A percentile compares a stretch with the other conserved stretches of the same genome.
These are phyloP conservation scores for Fusarium papillatum DNA, from an alignment of 2,329 filamentous ascomycete species.

Conservation along the genomic window DNA sequence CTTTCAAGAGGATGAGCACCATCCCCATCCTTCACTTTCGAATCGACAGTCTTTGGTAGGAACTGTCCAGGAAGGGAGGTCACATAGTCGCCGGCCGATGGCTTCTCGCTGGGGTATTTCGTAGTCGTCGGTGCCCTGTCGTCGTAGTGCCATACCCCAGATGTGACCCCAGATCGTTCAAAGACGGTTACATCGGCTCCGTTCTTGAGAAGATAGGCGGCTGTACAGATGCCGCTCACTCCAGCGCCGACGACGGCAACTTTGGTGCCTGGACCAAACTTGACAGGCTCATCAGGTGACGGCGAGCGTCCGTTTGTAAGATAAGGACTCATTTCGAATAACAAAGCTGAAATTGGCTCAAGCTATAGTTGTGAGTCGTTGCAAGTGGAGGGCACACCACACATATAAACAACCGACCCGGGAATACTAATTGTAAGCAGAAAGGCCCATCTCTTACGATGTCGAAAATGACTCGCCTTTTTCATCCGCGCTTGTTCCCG, in stretches of 20 bases:
- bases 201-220: conserved; percentile 52
- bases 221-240: conserved; percentile 54
- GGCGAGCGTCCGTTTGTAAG: conserved; percentile 17
- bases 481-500: background rate
- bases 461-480: background rate
- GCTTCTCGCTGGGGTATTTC: conserved; percentile 48
- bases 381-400: background rate
- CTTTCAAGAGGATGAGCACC: background rate
- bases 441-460: conserved; percentile 9
- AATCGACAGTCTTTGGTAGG: background rate
- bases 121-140: conserved; percentile 45
- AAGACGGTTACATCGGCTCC: conserved; percentile 54
- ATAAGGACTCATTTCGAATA: conserved; percentile 28
- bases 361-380: background rate
- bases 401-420: background rate
- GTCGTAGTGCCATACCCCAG: conserved; percentile 57
- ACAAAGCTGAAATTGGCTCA: background rate
- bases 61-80: conserved; percentile 26
- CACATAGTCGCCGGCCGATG: conserved; percentile 45
- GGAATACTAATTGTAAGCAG: conserved; percentile 8
- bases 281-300: background rate
- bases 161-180: conserved; percentile 49
- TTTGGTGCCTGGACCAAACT: conserved; percentile 24
- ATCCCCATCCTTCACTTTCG: background rate
- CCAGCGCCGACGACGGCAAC: conserved; percentile 57